A percentile compares a stretch with the other conserved stretches of the same genome.
Evolutionary conservation across 2,329 filamentous ascomycete species (phyloP).

Genomic region (Esteya vermicola): DNA sequence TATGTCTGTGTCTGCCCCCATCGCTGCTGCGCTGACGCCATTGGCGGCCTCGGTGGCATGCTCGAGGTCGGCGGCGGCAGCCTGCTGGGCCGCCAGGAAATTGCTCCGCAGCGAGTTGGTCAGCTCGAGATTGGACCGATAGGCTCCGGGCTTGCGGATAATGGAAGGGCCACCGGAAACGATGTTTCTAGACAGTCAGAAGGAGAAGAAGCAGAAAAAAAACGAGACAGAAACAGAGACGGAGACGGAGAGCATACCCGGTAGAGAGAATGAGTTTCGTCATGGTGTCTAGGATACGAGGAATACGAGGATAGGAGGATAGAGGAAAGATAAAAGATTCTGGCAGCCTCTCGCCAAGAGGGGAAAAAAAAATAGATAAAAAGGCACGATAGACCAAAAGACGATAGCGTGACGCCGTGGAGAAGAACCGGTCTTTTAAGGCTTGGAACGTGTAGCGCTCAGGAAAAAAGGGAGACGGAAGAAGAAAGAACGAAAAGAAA

Average conservation of each 20-base stretch:
- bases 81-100: slow-evolving; percentile 57
- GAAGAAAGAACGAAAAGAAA: too few relatives aligned
- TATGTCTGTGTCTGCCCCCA: neutral
- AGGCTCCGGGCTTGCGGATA: slow-evolving; percentile 61
- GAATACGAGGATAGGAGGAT: neutral
- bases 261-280: slow-evolving; percentile 79
- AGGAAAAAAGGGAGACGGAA: too few relatives aligned
- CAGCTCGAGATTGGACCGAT: slow-evolving; percentile 86
- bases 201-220: slow-evolving; percentile 6
- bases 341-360: too few relatives aligned
- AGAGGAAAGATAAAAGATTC: too few relatives aligned
- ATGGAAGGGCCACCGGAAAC: slow-evolving; percentile 74
- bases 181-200: slow-evolving; percentile 46
- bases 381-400: too few relatives aligned
- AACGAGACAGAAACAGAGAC: neutral
- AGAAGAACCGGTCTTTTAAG: too few relatives aligned
- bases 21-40: slow-evolving; percentile 8
- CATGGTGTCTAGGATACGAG: slow-evolving; percentile 26
- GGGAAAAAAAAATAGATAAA: too few relatives aligned
- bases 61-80: slow-evolving; percentile 26
- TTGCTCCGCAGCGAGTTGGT: slow-evolving; percentile 77
- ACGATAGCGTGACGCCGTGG: too few relatives aligned
- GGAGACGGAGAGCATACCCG: slow-evolving; percentile 41
- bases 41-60: slow-evolving; percentile 15
- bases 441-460: too few relatives aligned